Percentiles rank a stretch among this genome's conserved stretches.
Evolutionary conservation across 768 basidiomycete genomes (phyloP).

Genomic region (Pholiota microspora): DNA sequence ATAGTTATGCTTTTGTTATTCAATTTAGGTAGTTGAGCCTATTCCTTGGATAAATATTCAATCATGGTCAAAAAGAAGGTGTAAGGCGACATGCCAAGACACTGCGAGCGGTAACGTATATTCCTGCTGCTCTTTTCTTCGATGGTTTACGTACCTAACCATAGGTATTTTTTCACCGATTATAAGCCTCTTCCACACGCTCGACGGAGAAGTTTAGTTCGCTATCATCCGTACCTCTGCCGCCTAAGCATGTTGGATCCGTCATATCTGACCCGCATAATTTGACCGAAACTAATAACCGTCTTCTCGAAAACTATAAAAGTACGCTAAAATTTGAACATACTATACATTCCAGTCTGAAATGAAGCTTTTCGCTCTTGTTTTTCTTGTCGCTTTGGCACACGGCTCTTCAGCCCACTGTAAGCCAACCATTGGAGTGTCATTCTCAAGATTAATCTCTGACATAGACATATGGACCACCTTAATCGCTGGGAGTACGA

Average conservation of each 20-base stretch:
- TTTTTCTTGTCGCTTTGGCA: background rate
- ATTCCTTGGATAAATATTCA: background rate
- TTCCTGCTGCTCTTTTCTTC: too few species aligned
- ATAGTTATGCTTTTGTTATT: too few species aligned
- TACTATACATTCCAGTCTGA: background rate
- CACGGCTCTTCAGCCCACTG: slow-evolving; percentile 6
- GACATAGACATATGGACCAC: slow-evolving; percentile 28
- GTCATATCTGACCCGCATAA: background rate
- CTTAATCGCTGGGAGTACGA: slow-evolving; percentile 22
- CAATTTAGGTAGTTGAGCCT: background rate
- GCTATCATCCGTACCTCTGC: background rate
- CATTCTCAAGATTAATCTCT: background rate
- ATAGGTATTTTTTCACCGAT: background rate
- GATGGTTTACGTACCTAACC: too few species aligned
- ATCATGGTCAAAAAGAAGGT: background rate
- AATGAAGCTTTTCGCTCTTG: slow-evolving; percentile 1
- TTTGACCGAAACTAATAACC: background rate
- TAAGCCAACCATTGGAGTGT: background rate
- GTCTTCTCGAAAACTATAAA: background rate
- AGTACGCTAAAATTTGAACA: background rate
- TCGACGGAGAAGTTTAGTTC: background rate
- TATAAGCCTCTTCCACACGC: background rate
- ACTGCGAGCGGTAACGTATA: background rate
- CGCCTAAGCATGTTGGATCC: background rate
- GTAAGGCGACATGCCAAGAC: background rate